Conservation (phyloP, 192 early-diverging fungal genomes). For the Coemansia javaensis region DNA sequence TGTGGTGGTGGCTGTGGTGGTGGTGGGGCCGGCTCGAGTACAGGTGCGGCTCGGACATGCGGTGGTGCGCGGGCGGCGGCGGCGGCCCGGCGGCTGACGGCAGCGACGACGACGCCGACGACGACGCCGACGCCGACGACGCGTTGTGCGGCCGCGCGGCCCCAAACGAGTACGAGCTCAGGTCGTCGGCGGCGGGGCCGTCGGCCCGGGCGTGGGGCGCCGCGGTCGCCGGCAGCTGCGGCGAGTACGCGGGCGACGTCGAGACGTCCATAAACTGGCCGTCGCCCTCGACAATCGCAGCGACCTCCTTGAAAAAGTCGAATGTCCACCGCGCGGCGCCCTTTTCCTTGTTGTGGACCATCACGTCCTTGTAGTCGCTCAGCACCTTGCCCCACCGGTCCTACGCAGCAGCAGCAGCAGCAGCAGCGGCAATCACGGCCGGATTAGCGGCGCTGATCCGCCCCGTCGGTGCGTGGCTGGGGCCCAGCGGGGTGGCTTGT, state of each 20-base stretch:
- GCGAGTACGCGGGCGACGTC: conserved; percentile 13
- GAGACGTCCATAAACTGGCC: conserved; percentile 36
- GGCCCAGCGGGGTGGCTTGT: no score
- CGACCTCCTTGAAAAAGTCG: conserved; percentile 51
- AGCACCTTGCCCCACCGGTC: conserved; percentile 54
- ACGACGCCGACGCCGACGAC: no score
- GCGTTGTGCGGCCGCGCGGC: neutral
- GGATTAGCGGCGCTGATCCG: no score
- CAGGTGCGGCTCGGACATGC: conserved; percentile 27
- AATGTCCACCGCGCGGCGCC: conserved; percentile 51
- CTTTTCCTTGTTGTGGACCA: conserved; percentile 51
- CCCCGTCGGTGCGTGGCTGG: no score
- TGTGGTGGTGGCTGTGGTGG: neutral
- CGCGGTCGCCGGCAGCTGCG: conserved; percentile 3
- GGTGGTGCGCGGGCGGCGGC: conserved; percentile 27
- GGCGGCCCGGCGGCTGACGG: neutral
- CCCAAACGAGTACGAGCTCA: conserved; percentile 26
- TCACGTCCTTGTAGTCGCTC: conserved; percentile 50
- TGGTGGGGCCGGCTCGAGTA: no score
- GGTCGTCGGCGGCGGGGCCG: conserved; percentile 9
- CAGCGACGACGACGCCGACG: neutral
- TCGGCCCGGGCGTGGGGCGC: no score
- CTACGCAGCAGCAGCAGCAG: conserved; percentile 6
- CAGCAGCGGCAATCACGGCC: neutral
- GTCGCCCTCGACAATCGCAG: conserved; percentile 41